Percentiles rank a stretch among this genome's conserved stretches.
Conservation (phyloP, 1,284 basidiomycete species). For the Puccinia novopanici region DNA sequence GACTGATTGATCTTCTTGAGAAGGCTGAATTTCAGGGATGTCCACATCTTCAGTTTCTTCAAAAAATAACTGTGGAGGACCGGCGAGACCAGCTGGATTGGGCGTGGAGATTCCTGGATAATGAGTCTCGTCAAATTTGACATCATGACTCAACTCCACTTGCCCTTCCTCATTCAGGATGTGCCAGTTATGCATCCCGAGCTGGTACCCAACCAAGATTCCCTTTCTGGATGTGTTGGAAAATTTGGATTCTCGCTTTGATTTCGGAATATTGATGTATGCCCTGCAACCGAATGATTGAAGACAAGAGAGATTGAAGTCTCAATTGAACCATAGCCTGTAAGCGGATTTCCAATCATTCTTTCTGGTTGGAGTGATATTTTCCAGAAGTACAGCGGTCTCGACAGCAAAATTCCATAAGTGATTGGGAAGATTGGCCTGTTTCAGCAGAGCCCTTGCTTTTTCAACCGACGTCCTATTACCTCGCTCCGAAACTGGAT, state of each 20-base stretch:
- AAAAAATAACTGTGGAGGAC: no score
- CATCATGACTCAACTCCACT: background rate
- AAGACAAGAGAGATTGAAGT: background rate
- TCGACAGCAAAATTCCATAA: slow-evolving; percentile 10
- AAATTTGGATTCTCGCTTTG: background rate
- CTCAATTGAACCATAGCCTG: background rate
- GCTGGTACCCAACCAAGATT: slow-evolving; percentile 19
- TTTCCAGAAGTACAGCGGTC: background rate
- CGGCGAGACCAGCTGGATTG: no score
- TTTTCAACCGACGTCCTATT: no score
- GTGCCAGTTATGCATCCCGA: slow-evolving; percentile 26
- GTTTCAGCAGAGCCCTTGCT: no score
- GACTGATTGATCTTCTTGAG: no score
- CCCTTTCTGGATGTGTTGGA: background rate
- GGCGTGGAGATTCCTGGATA: no score
- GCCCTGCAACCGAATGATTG: background rate
- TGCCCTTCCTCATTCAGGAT: slow-evolving; percentile 10
- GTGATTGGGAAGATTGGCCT: background rate
- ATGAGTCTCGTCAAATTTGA: no score
- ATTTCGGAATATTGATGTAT: slow-evolving; percentile 10
- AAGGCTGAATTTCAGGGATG: no score
- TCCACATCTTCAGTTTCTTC: no score
- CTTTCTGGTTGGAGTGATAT: background rate
- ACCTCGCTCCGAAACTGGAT: no score
- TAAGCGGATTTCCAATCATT: background rate